phyloP scores from a whole-genome alignment of 345 rosid species.

The Salix brachista region DNA sequence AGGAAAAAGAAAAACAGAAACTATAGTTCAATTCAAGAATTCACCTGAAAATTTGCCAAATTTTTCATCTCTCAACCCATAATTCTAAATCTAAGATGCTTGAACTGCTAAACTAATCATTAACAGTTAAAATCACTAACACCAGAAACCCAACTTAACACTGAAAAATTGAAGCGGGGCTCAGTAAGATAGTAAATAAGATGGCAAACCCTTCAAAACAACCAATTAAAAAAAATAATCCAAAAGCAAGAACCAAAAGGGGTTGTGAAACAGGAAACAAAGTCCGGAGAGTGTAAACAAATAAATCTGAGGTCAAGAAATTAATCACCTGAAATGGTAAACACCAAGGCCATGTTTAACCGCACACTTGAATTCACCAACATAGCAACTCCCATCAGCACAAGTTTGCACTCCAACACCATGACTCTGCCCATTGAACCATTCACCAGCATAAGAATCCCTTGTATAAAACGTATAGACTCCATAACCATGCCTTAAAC shows the following conservation, averaged over 20 bases:
- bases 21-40: background rate
- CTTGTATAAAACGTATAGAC: slow-evolving; percentile 81
- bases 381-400: slow-evolving; percentile 75
- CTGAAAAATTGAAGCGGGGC: background rate
- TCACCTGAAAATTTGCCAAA: background rate
- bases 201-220: background rate
- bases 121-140: background rate
- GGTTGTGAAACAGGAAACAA: background rate
- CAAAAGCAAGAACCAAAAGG: background rate
- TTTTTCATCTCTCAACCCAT: background rate
- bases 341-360: slow-evolving; percentile 90
- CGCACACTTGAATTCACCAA: slow-evolving; percentile 81
- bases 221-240: background rate
- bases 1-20: background rate
- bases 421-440: slow-evolving; percentile 94
- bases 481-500: slow-evolving; percentile 77
- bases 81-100: background rate
- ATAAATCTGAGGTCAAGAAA: background rate
- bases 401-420: slow-evolving; percentile 87
- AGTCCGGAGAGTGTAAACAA: background rate
- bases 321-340: slow-evolving; percentile 77
- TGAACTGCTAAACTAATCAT: background rate
- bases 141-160: background rate
- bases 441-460: slow-evolving; percentile 86
- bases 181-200: background rate